Conservation (phyloP, 371 early-diverging fungal species). For the Syncephalis plumigaleata region DNA sequence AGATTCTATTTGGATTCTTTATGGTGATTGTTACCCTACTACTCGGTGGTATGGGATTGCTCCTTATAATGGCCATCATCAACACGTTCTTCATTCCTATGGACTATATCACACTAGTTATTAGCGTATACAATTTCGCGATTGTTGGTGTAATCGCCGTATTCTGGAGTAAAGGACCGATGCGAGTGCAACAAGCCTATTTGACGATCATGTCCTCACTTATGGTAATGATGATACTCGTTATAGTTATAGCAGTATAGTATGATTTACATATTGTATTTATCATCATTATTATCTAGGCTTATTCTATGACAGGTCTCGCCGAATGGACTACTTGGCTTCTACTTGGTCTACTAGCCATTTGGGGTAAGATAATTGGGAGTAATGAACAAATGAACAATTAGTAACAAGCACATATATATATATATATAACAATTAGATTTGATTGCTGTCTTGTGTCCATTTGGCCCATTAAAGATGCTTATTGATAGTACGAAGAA, state of each 20-base stretch:
- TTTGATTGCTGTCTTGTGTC: conserved; percentile 74
- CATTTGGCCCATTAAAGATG: conserved; percentile 73
- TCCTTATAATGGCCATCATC: conserved; percentile 31
- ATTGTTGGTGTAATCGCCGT: conserved; percentile 57
- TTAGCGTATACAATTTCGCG: conserved; percentile 66
- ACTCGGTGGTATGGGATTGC: conserved; percentile 61
- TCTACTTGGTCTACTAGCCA: conserved; percentile 51
- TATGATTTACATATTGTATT: too few relatives aligned
- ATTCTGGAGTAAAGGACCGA: conserved; percentile 59
- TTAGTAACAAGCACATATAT: not conserved
- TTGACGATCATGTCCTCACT: conserved; percentile 62
- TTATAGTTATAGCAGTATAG: not conserved
- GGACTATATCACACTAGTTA: conserved; percentile 53
- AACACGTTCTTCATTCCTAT: conserved; percentile 43
- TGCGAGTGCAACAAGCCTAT: conserved; percentile 59
- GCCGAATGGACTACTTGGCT: conserved; percentile 73
- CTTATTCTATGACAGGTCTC: conserved; percentile 52
- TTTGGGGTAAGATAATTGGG: conserved; percentile 45
- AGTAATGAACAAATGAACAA: not conserved
- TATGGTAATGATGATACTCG: conserved; percentile 30
- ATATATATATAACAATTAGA: too few relatives aligned
- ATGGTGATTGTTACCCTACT: conserved; percentile 47
- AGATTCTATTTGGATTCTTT: conserved; percentile 56
- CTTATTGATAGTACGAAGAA: conserved; percentile 55
- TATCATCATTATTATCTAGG: conserved; percentile 17